Evolutionary conservation across 2,329 filamentous ascomycete species (phyloP), one percentile per base, ranked within the genome.

Genomic region (Parastagonospora avenae): DNA sequence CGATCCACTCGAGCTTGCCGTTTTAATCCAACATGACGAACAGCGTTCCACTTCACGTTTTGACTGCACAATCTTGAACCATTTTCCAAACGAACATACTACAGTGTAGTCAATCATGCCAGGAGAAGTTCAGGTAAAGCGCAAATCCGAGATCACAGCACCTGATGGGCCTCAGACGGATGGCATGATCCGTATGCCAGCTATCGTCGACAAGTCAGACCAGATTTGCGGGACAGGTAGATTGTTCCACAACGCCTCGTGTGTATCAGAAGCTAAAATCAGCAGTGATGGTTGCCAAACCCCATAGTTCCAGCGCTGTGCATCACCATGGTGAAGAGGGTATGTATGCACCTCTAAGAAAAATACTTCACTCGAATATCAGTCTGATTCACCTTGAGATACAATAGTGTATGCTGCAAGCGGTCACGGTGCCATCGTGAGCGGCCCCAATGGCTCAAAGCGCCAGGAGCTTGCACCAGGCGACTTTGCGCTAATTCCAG

Each of bases 271-370:
- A 42, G n/a, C 52, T 56, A 29, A 56, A 38, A 15, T 6, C 4
- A 38, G 48, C 57, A 84, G 83, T 89, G 8, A 79, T 89, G 72
- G 82, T 85, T 33, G 83, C 86, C 2, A 83, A 84, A 57, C 85
- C 87, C 6, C 80, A 82, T 45, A 84, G 84, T 27, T 74, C 80
- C 2, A 85, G 85, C 0, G 80, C 83, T 5, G 78, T 91, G 16
- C 86, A 88, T 56, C 88, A 91, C 62, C 86, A 90, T 62, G 87
- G 86, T 47, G 81, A 85, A 64, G 85, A 90, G 79, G 83, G 83
- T 85, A 65, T 62, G 77, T 36, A 58, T 40, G n/a, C 29, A 24
- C 7, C 36, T 48, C 46, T 24, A 31, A 9, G 4, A 30, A 42
- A 29, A 19, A 11, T 16, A 8, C 37, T 35, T 10, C 14, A 28